Evolutionary conservation across 1,284 basidiomycete genomes (phyloP).

Genomic region (Irpex sp.): DNA sequence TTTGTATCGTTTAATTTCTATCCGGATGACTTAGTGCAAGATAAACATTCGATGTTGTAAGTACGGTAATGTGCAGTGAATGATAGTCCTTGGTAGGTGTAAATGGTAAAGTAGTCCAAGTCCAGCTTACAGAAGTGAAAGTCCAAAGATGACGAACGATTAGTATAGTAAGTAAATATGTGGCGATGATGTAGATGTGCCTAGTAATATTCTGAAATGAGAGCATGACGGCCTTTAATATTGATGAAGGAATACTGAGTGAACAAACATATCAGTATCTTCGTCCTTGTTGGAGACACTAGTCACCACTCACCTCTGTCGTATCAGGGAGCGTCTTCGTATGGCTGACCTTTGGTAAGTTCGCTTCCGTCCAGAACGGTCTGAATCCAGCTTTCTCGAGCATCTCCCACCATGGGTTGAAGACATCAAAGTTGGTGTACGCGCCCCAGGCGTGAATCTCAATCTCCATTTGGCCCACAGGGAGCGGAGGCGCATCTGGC

Average conservation of each 20-base stretch:
- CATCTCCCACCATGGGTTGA: conserved; percentile 25
- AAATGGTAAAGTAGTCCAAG: background rate
- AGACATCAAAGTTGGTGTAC: conserved; percentile 27
- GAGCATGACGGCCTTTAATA: conserved; percentile 2
- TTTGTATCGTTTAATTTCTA: background rate
- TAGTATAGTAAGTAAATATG: background rate
- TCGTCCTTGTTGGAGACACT: background rate
- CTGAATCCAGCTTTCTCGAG: conserved; percentile 19
- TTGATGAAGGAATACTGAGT: conserved; percentile 8
- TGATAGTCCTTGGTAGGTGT: background rate
- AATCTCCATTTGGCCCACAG: conserved; percentile 34
- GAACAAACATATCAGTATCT: background rate
- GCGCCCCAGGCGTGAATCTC: conserved; percentile 31
- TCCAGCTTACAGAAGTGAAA: background rate
- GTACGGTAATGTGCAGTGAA: background rate
- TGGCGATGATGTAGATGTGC: background rate
- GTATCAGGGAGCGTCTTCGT: conserved; percentile 27
- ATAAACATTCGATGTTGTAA: background rate
- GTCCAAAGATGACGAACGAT: background rate
- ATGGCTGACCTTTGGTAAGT: conserved; percentile 33
- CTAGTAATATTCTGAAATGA: conserved; percentile 4
- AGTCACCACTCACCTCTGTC: conserved; percentile 27
- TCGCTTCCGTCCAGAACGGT: conserved; percentile 25
- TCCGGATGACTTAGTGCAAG: background rate
- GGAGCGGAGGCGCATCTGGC: conserved; percentile 17